Evolutionary conservation across 495 filamentous ascomycete genomes (phyloP), one percentile per base, ranked within the genome.

Genomic region (Endocarpon pusillum): DNA sequence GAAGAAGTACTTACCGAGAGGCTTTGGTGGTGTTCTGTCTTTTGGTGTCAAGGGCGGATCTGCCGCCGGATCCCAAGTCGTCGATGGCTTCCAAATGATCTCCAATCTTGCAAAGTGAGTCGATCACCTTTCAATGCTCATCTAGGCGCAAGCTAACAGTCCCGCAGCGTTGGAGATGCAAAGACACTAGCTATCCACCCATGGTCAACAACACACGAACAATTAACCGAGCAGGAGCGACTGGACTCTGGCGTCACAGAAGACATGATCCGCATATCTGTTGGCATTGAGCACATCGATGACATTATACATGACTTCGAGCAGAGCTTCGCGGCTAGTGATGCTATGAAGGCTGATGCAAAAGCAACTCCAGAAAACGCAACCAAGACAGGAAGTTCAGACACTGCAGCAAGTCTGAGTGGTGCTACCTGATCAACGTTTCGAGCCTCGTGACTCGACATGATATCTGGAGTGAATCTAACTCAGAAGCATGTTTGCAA

Each of bases 301-400:
- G 89, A 97, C 49, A 97, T 97, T 45, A 87, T 96, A 49, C 77
- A 73, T 33, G 89, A 97, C 56, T 96, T 97, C 49, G 75, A 83
- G 47, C 91, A 97, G 57, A 79, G 84, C 0, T 93, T 97, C 58
- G 60, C 66, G 45, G 65, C 67, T 11, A 58, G 54, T n/a, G 47
- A 31, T n/a, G 28, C 28, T 31, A 14, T 17, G 18, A 63, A 42
- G 30, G 26, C 40, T 2, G 40, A 46, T 1, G 45, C 35, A 5
- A 23, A 31, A 23, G 38, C 24, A 11, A 35, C 47, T 6, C 39
- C 19, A 7, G 33, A 43, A 28, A 46, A 63, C 27, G 43, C 46
- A 15, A 47, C 51, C 16, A 43, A 52, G 27, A 53, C 35, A 3
- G 60, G 55, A 2, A 47, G 39, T 9, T 45, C 54, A 5, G 39